Evolutionary conservation across 1,284 basidiomycete species (phyloP), one percentile per base, ranked within the genome.

Genomic region (Ceratobasidium papillatum): DNA sequence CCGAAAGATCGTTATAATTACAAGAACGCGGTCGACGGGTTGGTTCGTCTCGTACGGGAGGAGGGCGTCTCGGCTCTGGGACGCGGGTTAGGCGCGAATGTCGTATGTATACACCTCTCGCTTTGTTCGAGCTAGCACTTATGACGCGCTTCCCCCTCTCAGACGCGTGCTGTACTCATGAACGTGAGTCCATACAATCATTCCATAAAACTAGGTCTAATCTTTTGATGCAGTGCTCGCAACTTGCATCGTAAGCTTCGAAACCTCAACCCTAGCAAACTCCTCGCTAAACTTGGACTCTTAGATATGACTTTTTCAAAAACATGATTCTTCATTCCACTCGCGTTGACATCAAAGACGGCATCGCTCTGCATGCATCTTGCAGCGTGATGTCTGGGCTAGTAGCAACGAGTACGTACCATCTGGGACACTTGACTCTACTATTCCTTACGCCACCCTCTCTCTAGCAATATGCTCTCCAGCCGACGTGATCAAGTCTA

Each of bases 291-390:
- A 25, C 34, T 30, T 47, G 17, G 22, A n/a, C 51, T 49, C 41
- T 17, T 22, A 76, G 77, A 27, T 87, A 86, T 80, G 86, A 87
- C 78, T 83, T 82, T 75, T 86, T 86, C 82, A 87, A 87, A 79
- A 80, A 81, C n/a, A 34, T 79, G 45, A 80, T 87, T 14, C 80
- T 84, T n/a, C 71, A 78, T 17, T 77, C 74, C 22, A 22, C 64
- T 12, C 56, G 80, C 17, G 79, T 79, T 27, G 80, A 80, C 65
- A 82, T 86, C 74, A 62, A 78, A 1, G 84, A 86, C 72, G 86
- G 85, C 2, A 81, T 86, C 38, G 80, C 80, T 0, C 79, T 86
- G 11, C 86, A 87, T 78, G 84, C 85, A 65, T 77, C 81, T 11
- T 84, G 85, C 0, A 84, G 83, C 25, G 83, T 85, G 38, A 78